These are phyloP conservation scores for Mycotypha africana DNA, from an alignment of 371 early-diverging fungal genomes.

Conservation along the genomic window DNA sequence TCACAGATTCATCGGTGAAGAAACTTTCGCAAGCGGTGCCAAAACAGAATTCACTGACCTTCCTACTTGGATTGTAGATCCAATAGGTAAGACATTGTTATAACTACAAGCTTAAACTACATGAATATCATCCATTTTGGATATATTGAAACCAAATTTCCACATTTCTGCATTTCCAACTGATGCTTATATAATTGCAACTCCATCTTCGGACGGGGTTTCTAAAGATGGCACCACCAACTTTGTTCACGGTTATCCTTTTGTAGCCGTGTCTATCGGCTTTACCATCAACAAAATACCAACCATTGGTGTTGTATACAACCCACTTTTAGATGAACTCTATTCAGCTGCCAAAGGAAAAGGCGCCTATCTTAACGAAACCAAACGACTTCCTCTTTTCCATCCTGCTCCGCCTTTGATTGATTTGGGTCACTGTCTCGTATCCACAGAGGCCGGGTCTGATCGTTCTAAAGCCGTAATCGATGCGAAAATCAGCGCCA, in stretches of 20 bases:
- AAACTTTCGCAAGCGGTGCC: constrained; percentile 63
- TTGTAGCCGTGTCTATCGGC: constrained; percentile 82
- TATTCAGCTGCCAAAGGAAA: constrained; percentile 60
- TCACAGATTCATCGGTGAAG: constrained; percentile 80
- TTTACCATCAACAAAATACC: constrained; percentile 68
- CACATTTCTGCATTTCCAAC: too few relatives aligned
- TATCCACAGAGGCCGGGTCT: constrained; percentile 84
- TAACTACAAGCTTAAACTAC: background rate
- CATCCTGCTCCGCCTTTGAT: constrained; percentile 52
- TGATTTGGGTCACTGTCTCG: constrained; percentile 61
- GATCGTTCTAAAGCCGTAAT: constrained; percentile 55
- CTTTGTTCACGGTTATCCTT: constrained; percentile 89
- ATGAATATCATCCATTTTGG: too few relatives aligned
- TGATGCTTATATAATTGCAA: constrained; percentile 2
- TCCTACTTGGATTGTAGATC: constrained; percentile 93
- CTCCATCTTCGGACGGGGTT: too few relatives aligned
- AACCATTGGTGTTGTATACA: constrained; percentile 87
- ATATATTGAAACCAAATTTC: too few relatives aligned
- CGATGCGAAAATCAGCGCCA: constrained; percentile 61
- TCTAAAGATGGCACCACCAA: constrained; percentile 80
- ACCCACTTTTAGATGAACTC: constrained; percentile 82
- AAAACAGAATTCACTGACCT: constrained; percentile 58
- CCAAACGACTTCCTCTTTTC: constrained; percentile 53
- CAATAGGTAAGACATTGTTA: constrained; percentile 52
- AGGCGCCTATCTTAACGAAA: constrained; percentile 66